Evolutionary conservation across 108 stramenopile species (phyloP), one percentile per base, ranked within the genome.

Genomic region (Bacterosira constricta): DNA sequence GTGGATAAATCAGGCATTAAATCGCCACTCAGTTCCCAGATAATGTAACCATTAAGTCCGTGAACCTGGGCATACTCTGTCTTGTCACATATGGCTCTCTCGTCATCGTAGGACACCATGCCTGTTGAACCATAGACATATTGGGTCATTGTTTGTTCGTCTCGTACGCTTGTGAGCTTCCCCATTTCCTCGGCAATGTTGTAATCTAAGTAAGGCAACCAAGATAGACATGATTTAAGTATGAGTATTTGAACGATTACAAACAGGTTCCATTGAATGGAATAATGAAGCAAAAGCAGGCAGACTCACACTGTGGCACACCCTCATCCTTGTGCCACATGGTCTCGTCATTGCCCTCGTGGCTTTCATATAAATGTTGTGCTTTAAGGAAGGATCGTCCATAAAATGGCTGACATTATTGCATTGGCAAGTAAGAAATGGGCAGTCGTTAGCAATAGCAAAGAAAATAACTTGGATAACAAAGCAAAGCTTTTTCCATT

Each of bases 321-420:
- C 73, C 74, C 18, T 75, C 74, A 36, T 75, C 74, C 23, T 51
- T 56, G 13, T 41, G 36, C 67, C 67, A 75, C 21, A 17, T 65
- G 54, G 35, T 42, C 20, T 32, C 30, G 21, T 62, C 63, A 18
- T 57, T 67, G 5, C 17, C 50, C 13, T 58, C 66, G 11, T n/a
- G 8, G 32, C 44, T 41, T 34, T 57, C 46, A 34, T 75, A 29
- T 30, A 55, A 2, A 18, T 45, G 44, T 45, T 45, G 44, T 45
- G 44, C 4, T 17, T 45, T 15, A 5, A 3, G 4, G 18, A 45
- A 45, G 3, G 18, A 45, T 45, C 1, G 18, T 17, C 3, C 17
- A 4, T 15, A 2, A 5, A 4, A 3, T 1, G 18, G 1, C 44
- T 18, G 18, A 45, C 1, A 45, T 4, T 5, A 5, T 45, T 45